Base-by-base conservation (phyloP, 176 grass and related monocot genomes). In the Ampelocalamus luodianensis region DNA sequence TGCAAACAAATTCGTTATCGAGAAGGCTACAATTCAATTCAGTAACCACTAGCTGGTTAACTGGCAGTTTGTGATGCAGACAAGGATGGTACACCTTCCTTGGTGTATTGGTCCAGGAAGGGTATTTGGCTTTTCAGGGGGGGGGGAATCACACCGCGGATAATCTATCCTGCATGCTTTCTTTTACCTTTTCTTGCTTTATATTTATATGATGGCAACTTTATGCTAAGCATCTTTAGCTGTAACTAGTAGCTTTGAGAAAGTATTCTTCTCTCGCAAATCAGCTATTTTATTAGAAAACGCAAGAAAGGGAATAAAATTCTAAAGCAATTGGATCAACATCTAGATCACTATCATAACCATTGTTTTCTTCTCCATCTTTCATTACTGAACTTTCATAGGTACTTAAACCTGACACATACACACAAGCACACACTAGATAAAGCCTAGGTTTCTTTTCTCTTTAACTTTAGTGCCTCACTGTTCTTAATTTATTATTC, bases 81-180 rank as follows among this genome's bases (percentile, higher is more conserved):
- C 36, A 90, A 79, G 76, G 58, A 92, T 80, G 87, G 49, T 89
- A 50, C 77, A 97, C 86, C 88, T 85, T 90, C 77, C 92, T 90
- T 92, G 72, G 82, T 83, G 64, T 51, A 80, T 83, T 91, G 79
- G 82, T 58, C 85, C 45, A 82, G 39, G 34, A 87, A 82, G 85
- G 76, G 84, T 85, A 87, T 94, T 85, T 54, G 61, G 58, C 74
- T 71, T 74, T 73, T 63, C 74, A 32, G 29, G 29, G 29, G 29
- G 5, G 53, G 89, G 68, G 78, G 71, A 18, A 39, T 76, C 60
- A 77, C 79, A 86, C 20, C n/a, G 32, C n/a, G 75, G 65, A 80
- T 40, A 27, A 81, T 55, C 58, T 17, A 53, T 76, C 10, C 6
- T 24, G 8, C 40, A 17, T 71, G 71, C 15, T 56, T 76, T 75